These are phyloP conservation scores for Alternaria alternata DNA, from an alignment of 2,329 filamentous ascomycete species.

Conservation along the genomic window DNA sequence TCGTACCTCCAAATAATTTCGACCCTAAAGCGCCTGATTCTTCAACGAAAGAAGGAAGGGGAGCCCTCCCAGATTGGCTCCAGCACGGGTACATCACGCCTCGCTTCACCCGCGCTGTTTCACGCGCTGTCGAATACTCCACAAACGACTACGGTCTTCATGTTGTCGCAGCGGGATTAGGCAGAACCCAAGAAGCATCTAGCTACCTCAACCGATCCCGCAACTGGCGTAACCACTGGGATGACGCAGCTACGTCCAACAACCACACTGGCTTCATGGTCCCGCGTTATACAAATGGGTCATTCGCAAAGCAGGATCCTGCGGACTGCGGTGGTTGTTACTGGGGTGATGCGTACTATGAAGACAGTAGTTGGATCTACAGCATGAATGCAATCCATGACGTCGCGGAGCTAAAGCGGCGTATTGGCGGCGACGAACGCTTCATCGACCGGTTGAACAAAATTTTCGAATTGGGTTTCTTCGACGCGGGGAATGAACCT, in stretches of 20 bases:
- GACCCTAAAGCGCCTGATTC: constrained; percentile 64
- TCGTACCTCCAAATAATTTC: constrained; percentile 66
- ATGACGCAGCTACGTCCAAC: constrained; percentile 63
- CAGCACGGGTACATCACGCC: constrained; percentile 71
- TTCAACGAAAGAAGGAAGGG: constrained; percentile 72
- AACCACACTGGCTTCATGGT: constrained; percentile 73
- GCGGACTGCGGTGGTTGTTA: constrained; percentile 70
- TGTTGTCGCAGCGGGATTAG: constrained; percentile 69
- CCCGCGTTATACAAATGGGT: constrained; percentile 61
- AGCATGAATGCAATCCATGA: constrained; percentile 75
- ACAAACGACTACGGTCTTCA: constrained; percentile 74
- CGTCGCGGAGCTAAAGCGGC: constrained; percentile 61
- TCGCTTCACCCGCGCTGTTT: constrained; percentile 67
- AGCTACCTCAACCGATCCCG: constrained; percentile 70
- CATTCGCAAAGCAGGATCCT: constrained; percentile 60
- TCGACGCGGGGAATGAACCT: constrained; percentile 74
- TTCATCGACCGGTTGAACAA: constrained; percentile 60
- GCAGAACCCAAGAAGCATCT: constrained; percentile 58
- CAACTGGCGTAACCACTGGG: constrained; percentile 79
- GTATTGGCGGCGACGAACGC: constrained; percentile 37
- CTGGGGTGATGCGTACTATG: constrained; percentile 69
- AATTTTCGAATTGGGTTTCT: constrained; percentile 66
- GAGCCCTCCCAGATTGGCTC: constrained; percentile 74
- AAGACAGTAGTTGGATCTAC: constrained; percentile 71
- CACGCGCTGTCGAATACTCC: constrained; percentile 71